Conservation (phyloP, 805 yeast species). For the Hanseniaspora mollemarum region DNA sequence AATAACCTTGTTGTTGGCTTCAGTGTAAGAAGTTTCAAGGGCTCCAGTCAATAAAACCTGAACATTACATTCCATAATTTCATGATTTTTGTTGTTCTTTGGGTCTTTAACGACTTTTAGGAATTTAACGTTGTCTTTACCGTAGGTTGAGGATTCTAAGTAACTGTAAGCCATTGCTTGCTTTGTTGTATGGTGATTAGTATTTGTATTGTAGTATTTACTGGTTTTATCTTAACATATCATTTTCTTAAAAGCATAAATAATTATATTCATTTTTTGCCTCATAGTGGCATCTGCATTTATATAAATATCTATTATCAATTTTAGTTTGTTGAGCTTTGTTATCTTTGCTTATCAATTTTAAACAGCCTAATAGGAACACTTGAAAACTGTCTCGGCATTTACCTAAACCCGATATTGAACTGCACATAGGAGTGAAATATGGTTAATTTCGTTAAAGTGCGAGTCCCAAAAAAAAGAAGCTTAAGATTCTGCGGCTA, state of each 20-base stretch:
- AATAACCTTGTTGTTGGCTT: constrained; percentile 78
- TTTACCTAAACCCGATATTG: not conserved
- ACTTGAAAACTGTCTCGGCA: not conserved
- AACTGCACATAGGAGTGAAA: no score
- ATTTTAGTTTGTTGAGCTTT: not conserved
- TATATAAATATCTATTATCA: no score
- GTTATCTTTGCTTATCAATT: not conserved
- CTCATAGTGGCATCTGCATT: no score
- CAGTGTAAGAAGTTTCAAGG: constrained; percentile 69
- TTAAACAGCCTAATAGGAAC: not conserved
- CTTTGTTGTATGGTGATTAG: constrained; percentile 4
- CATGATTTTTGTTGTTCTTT: constrained; percentile 59
- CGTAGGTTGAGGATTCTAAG: constrained; percentile 53
- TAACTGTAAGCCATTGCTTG: constrained; percentile 25
- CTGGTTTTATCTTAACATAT: not conserved
- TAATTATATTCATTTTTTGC: no score
- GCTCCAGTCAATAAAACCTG: constrained; percentile 63
- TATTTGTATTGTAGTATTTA: not conserved
- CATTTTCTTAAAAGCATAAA: not conserved
- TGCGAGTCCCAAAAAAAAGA: no score
- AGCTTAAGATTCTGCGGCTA: no score
- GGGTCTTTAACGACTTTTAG: constrained; percentile 77
- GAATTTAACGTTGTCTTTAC: constrained; percentile 87
- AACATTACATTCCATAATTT: constrained; percentile 77
- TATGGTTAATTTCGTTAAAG: no score